These are phyloP conservation scores for Prototheca wickerhamii DNA, from an alignment of 163 green algal species.

Conservation along the genomic window DNA sequence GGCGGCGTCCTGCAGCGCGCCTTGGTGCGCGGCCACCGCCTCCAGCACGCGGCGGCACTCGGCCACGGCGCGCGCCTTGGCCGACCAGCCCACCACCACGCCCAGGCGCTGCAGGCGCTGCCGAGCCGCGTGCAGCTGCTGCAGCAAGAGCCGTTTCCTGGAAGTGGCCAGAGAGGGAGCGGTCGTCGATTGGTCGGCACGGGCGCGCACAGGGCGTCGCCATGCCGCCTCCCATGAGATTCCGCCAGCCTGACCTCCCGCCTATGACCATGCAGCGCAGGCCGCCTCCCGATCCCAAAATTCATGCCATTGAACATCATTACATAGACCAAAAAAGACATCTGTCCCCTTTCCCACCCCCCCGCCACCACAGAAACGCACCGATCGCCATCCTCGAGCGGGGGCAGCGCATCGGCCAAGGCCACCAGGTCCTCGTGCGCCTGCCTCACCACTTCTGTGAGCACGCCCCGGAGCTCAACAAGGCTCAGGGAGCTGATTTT, in stretches of 20 bases:
- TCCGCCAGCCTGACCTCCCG: too few species aligned
- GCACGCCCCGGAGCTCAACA: constrained; percentile 13
- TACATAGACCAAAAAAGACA: background rate
- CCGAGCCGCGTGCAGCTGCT: constrained; percentile 31
- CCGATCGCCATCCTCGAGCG: background rate
- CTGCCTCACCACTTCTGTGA: constrained; percentile 13
- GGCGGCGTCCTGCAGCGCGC: constrained; percentile 15
- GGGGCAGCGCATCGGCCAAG: constrained; percentile 6
- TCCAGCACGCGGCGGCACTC: constrained; percentile 29
- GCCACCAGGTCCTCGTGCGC: constrained; percentile 7
- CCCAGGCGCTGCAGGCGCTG: constrained; percentile 41
- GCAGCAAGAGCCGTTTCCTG: constrained; percentile 34
- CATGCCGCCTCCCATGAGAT: too few species aligned
- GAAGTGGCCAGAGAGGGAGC: background rate
- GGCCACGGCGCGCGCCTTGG: constrained; percentile 40
- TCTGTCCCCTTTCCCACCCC: background rate
- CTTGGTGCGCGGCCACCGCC: constrained; percentile 5
- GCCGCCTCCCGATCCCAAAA: too few species aligned
- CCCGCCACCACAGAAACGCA: background rate
- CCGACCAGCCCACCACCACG: constrained; percentile 34
- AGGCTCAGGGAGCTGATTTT: constrained; percentile 11
- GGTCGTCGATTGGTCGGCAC: background rate
- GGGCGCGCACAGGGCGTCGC: background rate
- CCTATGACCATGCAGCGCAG: too few species aligned
- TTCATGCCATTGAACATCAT: too few species aligned